phyloP scores from a whole-genome alignment of 208 protist species.

The Trypanosomatidae sp. region DNA sequence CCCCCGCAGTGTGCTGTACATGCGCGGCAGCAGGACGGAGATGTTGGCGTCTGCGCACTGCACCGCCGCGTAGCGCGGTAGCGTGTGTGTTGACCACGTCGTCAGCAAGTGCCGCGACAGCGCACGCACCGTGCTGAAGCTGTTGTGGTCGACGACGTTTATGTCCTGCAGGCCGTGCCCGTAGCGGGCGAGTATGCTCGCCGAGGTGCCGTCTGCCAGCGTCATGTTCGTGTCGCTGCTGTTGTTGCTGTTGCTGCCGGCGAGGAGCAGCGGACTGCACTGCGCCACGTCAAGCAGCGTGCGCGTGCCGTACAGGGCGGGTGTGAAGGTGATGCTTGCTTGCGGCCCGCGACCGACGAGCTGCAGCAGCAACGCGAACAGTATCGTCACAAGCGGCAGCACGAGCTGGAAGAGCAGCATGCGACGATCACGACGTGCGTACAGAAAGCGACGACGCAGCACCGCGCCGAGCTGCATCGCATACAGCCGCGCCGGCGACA shows the following conservation, averaged over 20 bases:
- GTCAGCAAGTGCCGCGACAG: constrained; percentile 14
- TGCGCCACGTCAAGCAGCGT: constrained; percentile 7
- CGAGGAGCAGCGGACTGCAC: constrained; percentile 8
- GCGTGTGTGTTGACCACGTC: constrained; percentile 14
- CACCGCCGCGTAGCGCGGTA: constrained; percentile 10
- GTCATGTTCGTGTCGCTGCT: too few species aligned
- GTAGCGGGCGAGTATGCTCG: neutral
- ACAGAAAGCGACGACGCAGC: constrained; percentile 46
- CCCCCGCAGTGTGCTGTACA: constrained; percentile 4
- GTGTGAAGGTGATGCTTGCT: constrained; percentile 6
- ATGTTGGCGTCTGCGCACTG: constrained; percentile 12
- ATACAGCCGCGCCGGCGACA: constrained; percentile 1
- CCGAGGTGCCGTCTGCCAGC: constrained; percentile 4
- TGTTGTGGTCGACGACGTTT: constrained; percentile 2
- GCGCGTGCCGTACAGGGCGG: constrained; percentile 5
- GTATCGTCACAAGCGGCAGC: constrained; percentile 40
- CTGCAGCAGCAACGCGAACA: constrained; percentile 48
- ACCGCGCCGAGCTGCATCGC: constrained; percentile 25
- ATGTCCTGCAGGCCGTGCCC: neutral
- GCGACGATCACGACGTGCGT: constrained; percentile 34
- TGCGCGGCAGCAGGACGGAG: neutral
- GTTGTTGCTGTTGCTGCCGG: too few species aligned
- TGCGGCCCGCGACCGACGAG: constrained; percentile 9
- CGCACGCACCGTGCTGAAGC: constrained; percentile 8
- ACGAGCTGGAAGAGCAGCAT: constrained; percentile 54